Conservation (phyloP, 768 basidiomycete species). For the Leucosporidium yakuticum region DNA sequence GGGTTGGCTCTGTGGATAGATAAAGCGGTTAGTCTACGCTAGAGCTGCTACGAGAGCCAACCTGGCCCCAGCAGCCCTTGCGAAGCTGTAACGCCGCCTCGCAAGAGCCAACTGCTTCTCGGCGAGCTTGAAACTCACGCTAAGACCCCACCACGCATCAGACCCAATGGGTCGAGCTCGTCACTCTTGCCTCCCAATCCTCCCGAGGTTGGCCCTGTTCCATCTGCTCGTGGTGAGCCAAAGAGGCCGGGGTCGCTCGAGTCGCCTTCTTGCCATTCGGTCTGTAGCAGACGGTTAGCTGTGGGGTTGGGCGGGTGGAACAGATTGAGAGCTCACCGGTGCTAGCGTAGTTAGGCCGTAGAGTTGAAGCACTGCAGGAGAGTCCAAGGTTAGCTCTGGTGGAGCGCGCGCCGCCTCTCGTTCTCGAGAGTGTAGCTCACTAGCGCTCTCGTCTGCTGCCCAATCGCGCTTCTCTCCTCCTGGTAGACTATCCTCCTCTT, state of each 20-base stretch:
- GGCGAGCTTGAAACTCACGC: conserved; percentile 45
- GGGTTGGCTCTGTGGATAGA: conserved; percentile 47
- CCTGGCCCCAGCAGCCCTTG: background rate
- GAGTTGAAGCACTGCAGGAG: conserved; percentile 19
- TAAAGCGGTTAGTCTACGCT: conserved; percentile 14
- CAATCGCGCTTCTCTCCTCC: conserved; percentile 8
- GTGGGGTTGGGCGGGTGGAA: background rate
- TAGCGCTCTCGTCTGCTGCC: conserved; percentile 24
- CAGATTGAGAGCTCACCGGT: background rate
- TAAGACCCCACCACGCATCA: conserved; percentile 46
- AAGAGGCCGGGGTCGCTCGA: conserved; percentile 6
- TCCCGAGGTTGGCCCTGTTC: background rate
- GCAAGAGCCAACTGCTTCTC: background rate
- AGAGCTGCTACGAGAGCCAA: background rate
- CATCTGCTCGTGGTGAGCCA: conserved; percentile 11
- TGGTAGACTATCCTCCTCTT: background rate
- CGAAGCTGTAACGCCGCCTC: background rate
- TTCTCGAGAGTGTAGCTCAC: background rate
- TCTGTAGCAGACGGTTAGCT: conserved; percentile 10
- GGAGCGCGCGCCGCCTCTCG: background rate
- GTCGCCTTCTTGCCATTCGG: conserved; percentile 11
- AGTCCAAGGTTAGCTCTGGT: background rate
- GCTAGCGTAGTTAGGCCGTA: conserved; percentile 25
- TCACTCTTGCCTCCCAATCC: conserved; percentile 21
- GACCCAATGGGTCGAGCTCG: conserved; percentile 53